These are phyloP conservation scores for Thozetella sp. DNA, from an alignment of 495 filamentous ascomycete genomes.

Conservation along the genomic window DNA sequence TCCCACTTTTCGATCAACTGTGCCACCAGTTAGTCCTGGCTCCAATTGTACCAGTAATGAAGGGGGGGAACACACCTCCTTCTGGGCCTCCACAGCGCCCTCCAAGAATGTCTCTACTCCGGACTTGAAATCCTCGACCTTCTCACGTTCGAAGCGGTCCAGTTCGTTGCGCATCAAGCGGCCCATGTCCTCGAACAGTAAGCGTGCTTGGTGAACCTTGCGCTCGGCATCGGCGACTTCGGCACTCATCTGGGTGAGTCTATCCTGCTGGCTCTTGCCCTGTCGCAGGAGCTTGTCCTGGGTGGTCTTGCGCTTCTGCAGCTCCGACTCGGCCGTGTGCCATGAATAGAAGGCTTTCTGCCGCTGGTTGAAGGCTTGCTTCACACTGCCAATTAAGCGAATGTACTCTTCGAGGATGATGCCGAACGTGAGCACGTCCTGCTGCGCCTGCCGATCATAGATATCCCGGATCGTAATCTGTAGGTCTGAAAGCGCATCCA, in stretches of 20 bases:
- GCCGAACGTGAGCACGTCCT: slow-evolving; percentile 93
- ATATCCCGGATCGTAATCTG: slow-evolving; percentile 93
- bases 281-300: slow-evolving; percentile 93
- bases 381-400: slow-evolving; percentile 89
- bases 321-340: slow-evolving; percentile 84
- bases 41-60: background rate
- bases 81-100: slow-evolving; percentile 95
- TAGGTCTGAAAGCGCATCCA: slow-evolving; percentile 88
- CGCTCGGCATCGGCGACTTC: slow-evolving; percentile 93
- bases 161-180: slow-evolving; percentile 87
- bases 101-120: slow-evolving; percentile 97
- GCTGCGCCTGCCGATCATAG: slow-evolving; percentile 95
- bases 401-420: slow-evolving; percentile 99
- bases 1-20: slow-evolving; percentile 99
- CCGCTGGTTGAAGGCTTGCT: slow-evolving; percentile 86
- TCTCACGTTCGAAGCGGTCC: slow-evolving; percentile 93
- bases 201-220: slow-evolving; percentile 84
- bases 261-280: slow-evolving; percentile 93
- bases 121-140: slow-evolving; percentile 98
- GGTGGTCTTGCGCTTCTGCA: slow-evolving; percentile 79
- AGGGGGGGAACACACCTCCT: slow-evolving; percentile 71
- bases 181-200: slow-evolving; percentile 98
- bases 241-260: slow-evolving; percentile 84
- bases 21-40: background rate
- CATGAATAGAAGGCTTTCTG: slow-evolving; percentile 95